Evolutionary conservation across 495 filamentous ascomycete genomes (phyloP).

Genomic region (Thermothielavioides terrestris): DNA sequence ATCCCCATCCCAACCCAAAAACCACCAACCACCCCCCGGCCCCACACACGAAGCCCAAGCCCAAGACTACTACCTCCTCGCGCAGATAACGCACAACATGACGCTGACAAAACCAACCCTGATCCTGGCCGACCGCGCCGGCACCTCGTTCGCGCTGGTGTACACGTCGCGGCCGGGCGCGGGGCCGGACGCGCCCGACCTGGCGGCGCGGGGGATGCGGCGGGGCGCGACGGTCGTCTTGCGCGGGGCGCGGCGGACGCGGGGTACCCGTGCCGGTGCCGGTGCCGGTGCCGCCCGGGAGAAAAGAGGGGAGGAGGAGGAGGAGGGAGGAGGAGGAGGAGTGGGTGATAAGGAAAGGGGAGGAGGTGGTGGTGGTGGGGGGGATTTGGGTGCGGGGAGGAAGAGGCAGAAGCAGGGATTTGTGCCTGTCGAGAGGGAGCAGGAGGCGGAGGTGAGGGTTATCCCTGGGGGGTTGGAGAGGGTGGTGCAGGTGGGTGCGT

Average conservation of each 20-base stretch:
- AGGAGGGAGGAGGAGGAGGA: neutral
- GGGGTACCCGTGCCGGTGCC: neutral
- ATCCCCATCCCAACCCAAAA: neutral
- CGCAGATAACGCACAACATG: conserved; percentile 38
- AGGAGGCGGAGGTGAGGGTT: conserved; percentile 18
- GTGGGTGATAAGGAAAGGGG: neutral
- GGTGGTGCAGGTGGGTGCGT: conserved; percentile 23
- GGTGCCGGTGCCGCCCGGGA: neutral
- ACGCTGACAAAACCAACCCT: conserved; percentile 42
- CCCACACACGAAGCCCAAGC: neutral
- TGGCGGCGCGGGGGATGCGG: conserved; percentile 22
- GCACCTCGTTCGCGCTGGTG: conserved; percentile 31
- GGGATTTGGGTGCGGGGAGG: neutral
- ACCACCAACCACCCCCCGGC: too few relatives aligned
- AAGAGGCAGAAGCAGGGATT: conserved; percentile 27
- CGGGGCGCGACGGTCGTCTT: conserved; percentile 30
- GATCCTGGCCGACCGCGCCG: conserved; percentile 26
- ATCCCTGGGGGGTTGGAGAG: conserved; percentile 23
- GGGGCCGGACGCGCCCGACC: conserved; percentile 16
- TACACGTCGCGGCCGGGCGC: conserved; percentile 25
- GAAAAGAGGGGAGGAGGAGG: neutral
- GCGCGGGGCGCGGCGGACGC: conserved; percentile 22
- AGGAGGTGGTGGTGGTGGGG: neutral
- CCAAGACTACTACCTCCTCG: conserved; percentile 30
- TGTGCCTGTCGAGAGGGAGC: conserved; percentile 21